Evolutionary conservation across 331 rosid genomes (phyloP), one percentile per base, ranked within the genome.

Genomic region (Quercus tomentella): DNA sequence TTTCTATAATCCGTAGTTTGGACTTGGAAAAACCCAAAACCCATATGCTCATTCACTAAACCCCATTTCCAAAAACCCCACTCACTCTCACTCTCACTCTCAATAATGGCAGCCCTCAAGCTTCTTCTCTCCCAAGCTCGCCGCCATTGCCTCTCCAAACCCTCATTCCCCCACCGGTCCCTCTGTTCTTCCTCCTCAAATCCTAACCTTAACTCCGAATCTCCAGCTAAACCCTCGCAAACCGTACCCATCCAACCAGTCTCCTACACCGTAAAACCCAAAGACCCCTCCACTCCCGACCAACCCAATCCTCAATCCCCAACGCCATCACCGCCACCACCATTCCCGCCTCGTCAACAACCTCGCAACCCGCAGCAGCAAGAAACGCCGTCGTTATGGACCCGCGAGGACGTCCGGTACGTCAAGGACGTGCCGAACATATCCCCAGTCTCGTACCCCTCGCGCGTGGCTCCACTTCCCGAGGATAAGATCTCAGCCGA

Each of bases 391-490:
- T 58, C 73, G 72, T 35, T 63, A 10, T 89, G 83, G 93, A 92
- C 90, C 10, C 91, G 98, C 10, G 92, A 95, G 49, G 97, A 95
- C 7, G 20, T 83, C 60, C 89, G 98, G 3, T 95, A 89, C 70
- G 85, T 95, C 49, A 90, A 88, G 82, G 93, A 92, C 30, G 83
- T 65, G 20, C 91, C 96, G 3, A 78, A 90, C 4, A 77, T 91
- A 21, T 2, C 87, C 16, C 91, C 90, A 4, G 97, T 94, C 26
- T 86, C 97, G 16, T 92, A 94, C 72, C 79, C 92, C 3, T 1
- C 74, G 1, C 87, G 92, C 1, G 96, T 90, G 54, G 99, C 98
- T 22, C 98, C 97, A 7, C 89, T 95, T 11, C 99, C 98, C 23
- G 99, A 90, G 35, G 89, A 90, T 74, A 92, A 23, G 80, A 79